Conservation (phyloP, 768 basidiomycete genomes). For the Phaeotremella fagi region DNA sequence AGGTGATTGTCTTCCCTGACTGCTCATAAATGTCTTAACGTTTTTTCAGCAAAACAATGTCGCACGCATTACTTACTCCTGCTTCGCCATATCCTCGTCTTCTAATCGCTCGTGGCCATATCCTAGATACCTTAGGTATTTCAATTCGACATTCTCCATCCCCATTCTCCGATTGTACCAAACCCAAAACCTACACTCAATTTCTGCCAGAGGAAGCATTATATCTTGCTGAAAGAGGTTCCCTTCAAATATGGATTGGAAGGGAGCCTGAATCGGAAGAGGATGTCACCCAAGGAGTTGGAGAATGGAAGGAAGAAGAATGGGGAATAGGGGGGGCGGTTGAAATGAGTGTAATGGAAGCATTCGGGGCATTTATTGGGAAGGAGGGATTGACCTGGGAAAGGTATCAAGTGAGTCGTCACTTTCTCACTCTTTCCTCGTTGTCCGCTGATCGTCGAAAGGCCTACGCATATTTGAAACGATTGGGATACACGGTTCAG, state of each 20-base stretch:
- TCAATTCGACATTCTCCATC: conserved; percentile 56
- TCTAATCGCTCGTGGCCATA: conserved; percentile 62
- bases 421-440: background rate
- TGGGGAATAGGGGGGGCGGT: conserved; percentile 32
- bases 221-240: conserved; percentile 86
- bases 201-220: conserved; percentile 91
- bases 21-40: conserved; percentile 47
- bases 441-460: conserved; percentile 41
- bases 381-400: conserved; percentile 72
- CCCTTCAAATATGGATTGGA: conserved; percentile 55
- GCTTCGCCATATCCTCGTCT: conserved; percentile 35
- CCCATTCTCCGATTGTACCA: background rate
- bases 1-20: conserved; percentile 56
- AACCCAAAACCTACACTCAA: conserved; percentile 60
- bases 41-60: conserved; percentile 44
- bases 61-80: conserved; percentile 41
- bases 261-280: conserved; percentile 21
- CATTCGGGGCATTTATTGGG: conserved; percentile 78
- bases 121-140: conserved; percentile 76
- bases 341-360: conserved; percentile 83
- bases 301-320: conserved; percentile 48
- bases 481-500: conserved; percentile 83
- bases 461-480: conserved; percentile 89
- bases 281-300: conserved; percentile 47
- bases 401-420: conserved; percentile 68